These are phyloP conservation scores for Fomitopsis palustris DNA, from an alignment of 1,284 basidiomycete genomes.

Conservation along the genomic window DNA sequence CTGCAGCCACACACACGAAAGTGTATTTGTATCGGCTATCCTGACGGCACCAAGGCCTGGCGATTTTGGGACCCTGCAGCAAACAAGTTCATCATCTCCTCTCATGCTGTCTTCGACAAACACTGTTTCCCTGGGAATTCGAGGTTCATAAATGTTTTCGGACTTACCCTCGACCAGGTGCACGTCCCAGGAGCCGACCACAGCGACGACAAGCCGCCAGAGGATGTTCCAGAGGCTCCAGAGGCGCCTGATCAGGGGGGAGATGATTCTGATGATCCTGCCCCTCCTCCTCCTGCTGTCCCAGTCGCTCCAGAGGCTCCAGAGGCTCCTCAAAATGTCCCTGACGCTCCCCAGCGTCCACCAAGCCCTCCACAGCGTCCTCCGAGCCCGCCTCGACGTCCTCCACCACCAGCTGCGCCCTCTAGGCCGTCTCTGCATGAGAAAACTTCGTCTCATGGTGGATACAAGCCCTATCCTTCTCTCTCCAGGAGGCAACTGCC, in stretches of 20 bases:
- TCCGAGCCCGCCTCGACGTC: neutral
- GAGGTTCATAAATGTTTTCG: conserved; percentile 4
- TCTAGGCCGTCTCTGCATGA: conserved; percentile 4
- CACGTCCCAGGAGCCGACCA: neutral
- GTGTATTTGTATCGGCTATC: too few relatives aligned
- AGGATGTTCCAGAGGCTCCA: neutral
- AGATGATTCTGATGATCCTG: conserved; percentile 6
- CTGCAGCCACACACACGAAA: too few relatives aligned
- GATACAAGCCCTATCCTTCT: conserved; percentile 8
- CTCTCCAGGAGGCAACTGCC: too few relatives aligned
- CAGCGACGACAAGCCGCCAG: neutral
- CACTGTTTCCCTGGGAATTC: conserved; percentile 14
- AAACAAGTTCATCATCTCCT: too few relatives aligned
- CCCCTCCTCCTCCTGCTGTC: conserved; percentile 8
- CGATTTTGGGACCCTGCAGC: too few relatives aligned
- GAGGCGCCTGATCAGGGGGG: conserved; percentile 8
- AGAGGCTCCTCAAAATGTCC: too few relatives aligned
- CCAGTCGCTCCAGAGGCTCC: neutral
- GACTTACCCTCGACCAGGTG: neutral
- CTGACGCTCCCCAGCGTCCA: neutral
- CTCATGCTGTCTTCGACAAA: conserved; percentile 29
- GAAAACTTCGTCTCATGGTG: neutral
- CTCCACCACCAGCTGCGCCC: conserved; percentile 5
- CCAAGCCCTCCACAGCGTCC: conserved; percentile 2
- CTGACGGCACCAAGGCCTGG: too few relatives aligned